These are phyloP conservation scores for Podospora fimiseda DNA, from an alignment of 495 filamentous ascomycete species.

Conservation along the genomic window DNA sequence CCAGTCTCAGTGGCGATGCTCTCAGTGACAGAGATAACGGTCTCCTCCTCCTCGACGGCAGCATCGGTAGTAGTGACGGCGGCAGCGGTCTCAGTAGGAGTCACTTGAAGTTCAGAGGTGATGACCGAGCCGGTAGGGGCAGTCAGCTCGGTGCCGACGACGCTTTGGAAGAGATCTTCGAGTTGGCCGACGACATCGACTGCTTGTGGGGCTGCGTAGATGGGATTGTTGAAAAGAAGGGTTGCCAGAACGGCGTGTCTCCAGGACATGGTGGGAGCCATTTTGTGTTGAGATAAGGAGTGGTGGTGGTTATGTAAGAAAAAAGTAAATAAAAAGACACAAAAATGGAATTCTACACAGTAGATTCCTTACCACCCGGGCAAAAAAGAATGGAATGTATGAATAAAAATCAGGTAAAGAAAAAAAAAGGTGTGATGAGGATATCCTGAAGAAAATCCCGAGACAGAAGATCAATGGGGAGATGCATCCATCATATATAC, in stretches of 20 bases:
- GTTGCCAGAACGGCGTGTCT: slow-evolving; percentile 19
- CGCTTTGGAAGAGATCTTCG: not conserved
- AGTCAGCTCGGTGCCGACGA: not conserved
- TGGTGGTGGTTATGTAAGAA: too few relatives aligned
- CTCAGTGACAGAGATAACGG: not conserved
- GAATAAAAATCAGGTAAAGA: too few relatives aligned
- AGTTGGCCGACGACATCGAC: slow-evolving; percentile 1
- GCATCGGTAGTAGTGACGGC: not conserved
- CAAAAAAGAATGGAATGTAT: too few relatives aligned
- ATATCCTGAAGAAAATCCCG: too few relatives aligned
- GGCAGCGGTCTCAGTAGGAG: not conserved
- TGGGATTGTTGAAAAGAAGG: slow-evolving; percentile 9
- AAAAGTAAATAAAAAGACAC: not conserved
- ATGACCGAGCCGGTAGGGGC: not conserved
- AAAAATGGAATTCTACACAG: too few relatives aligned
- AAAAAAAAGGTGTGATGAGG: too few relatives aligned
- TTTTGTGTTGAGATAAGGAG: slow-evolving; percentile 5
- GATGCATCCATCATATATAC: too few relatives aligned
- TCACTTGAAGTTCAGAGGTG: not conserved
- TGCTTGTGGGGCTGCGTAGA: not conserved
- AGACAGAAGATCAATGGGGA: too few relatives aligned
- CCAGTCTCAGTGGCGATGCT: not conserved
- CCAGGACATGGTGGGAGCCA: slow-evolving; percentile 12
- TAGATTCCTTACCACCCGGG: too few relatives aligned
- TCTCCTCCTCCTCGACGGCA: not conserved